These are phyloP conservation scores for Alternaria conjuncta DNA, from an alignment of 2,329 filamentous ascomycete genomes.

Conservation along the genomic window DNA sequence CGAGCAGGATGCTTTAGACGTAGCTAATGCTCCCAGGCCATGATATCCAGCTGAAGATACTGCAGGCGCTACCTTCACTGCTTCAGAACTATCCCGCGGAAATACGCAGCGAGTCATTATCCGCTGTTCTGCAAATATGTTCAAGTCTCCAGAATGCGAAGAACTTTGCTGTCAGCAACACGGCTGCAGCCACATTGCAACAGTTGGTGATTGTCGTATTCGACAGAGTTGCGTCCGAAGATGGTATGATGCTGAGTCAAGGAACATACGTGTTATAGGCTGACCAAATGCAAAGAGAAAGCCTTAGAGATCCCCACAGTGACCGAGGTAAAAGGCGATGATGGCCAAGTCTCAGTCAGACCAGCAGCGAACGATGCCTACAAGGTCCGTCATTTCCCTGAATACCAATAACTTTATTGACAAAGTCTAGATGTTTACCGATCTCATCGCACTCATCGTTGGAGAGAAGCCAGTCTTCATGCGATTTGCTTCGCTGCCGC, in stretches of 20 bases:
- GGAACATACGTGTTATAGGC: background rate
- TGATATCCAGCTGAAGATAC: constrained; percentile 93
- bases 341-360: constrained; percentile 70
- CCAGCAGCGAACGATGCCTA: constrained; percentile 86
- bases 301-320: constrained; percentile 62
- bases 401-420: constrained; percentile 2
- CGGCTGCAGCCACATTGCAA: constrained; percentile 93
- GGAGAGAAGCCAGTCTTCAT: constrained; percentile 84
- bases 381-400: constrained; percentile 56
- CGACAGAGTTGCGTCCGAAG: constrained; percentile 85
- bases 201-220: constrained; percentile 92
- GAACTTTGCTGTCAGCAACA: constrained; percentile 92
- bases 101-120: constrained; percentile 79
- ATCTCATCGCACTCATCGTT: constrained; percentile 86
- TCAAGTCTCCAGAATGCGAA: constrained; percentile 90
- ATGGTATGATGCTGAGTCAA: constrained; percentile 62
- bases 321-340: constrained; percentile 71
- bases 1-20: background rate
- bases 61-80: constrained; percentile 88
- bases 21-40: constrained; percentile 57
- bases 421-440: constrained; percentile 74
- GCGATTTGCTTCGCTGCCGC: constrained; percentile 76
- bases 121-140: constrained; percentile 86
- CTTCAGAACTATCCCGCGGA: constrained; percentile 88
- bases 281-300: constrained; percentile 33